Conservation (phyloP, 2,329 filamentous ascomycete species). For the Cryphonectria nitschkei region DNA sequence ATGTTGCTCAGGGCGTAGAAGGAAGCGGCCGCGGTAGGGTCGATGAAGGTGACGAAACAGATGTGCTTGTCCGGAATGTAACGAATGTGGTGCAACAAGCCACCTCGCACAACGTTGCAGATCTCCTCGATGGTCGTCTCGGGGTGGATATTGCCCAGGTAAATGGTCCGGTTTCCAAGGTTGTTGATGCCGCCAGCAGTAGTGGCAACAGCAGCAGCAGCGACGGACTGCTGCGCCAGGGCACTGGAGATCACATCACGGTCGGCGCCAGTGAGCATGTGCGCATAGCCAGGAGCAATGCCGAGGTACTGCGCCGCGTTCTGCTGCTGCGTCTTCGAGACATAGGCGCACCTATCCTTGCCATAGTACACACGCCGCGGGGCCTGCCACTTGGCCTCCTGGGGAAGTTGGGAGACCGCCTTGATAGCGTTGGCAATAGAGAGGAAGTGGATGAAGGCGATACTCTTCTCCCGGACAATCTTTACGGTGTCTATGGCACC, state of each 20-base stretch:
- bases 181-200: slow-evolving; percentile 97
- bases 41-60: slow-evolving; percentile 99
- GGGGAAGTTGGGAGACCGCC: slow-evolving; percentile 92
- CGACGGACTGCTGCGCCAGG: slow-evolving; percentile 94
- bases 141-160: slow-evolving; percentile 97
- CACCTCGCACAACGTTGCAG: slow-evolving; percentile 96
- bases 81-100: slow-evolving; percentile 94
- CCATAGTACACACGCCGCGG: slow-evolving; percentile 97
- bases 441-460: slow-evolving; percentile 96
- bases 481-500: slow-evolving; percentile 97
- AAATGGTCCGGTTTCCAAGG: slow-evolving; percentile 95
- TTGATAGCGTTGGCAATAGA: slow-evolving; percentile 99
- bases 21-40: slow-evolving; percentile 94
- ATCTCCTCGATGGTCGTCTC: slow-evolving; percentile 99
- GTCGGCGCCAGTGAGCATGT: slow-evolving; percentile 94
- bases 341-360: slow-evolving; percentile 97
- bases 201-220: slow-evolving; percentile 93
- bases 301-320: slow-evolving; percentile 98
- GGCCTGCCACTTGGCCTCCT: slow-evolving; percentile 95
- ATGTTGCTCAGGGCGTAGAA: slow-evolving; percentile 98
- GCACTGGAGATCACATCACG: slow-evolving; percentile 96
- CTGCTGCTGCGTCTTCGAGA: slow-evolving; percentile 99
- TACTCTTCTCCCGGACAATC: slow-evolving; percentile 96
- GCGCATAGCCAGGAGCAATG: slow-evolving; percentile 93
- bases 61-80: slow-evolving; percentile 99